A percentile compares a stretch with the other conserved stretches of the same genome.
phyloP scores from a whole-genome alignment of 2,329 filamentous ascomycete species.

The Neofusicoccum ribis region DNA sequence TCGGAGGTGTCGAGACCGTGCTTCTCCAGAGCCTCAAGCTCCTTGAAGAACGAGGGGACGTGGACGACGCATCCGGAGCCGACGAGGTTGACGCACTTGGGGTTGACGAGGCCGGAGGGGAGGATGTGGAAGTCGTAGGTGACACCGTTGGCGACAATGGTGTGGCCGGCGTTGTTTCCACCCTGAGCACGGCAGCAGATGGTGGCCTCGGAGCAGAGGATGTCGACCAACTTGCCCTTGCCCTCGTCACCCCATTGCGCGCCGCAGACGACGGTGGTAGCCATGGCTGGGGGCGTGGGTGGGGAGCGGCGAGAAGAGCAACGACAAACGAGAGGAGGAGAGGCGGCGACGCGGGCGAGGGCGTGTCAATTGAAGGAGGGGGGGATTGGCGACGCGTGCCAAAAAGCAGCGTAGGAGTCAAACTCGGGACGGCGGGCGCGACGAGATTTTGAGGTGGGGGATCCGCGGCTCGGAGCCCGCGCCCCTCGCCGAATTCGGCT shows the following conservation, averaged over 20 bases:
- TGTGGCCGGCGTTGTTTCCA: conserved; percentile 59
- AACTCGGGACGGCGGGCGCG: conserved; percentile 4
- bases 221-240: conserved; percentile 63
- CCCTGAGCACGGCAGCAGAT: conserved; percentile 61
- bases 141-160: conserved; percentile 46
- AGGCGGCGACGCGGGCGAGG: not conserved
- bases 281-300: conserved; percentile 32
- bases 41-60: conserved; percentile 66
- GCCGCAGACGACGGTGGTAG: conserved; percentile 60
- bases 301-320: not conserved
- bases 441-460: conserved; percentile 17
- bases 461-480: not conserved
- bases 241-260: conserved; percentile 63
- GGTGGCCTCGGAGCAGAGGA: conserved; percentile 53
- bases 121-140: conserved; percentile 48
- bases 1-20: conserved; percentile 61
- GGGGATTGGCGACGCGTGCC: conserved; percentile 18
- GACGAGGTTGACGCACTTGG: conserved; percentile 70
- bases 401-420: conserved; percentile 20
- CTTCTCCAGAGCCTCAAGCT: conserved; percentile 60
- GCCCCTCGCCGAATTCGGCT: conserved; percentile 11
- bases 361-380: not conserved
- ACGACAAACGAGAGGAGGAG: not conserved
- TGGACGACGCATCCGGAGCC: conserved; percentile 64
- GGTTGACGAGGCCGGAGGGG: conserved; percentile 68